These are phyloP conservation scores for Trichosporon ovoides DNA, from an alignment of 1,284 basidiomycete species.

Conservation along the genomic window DNA sequence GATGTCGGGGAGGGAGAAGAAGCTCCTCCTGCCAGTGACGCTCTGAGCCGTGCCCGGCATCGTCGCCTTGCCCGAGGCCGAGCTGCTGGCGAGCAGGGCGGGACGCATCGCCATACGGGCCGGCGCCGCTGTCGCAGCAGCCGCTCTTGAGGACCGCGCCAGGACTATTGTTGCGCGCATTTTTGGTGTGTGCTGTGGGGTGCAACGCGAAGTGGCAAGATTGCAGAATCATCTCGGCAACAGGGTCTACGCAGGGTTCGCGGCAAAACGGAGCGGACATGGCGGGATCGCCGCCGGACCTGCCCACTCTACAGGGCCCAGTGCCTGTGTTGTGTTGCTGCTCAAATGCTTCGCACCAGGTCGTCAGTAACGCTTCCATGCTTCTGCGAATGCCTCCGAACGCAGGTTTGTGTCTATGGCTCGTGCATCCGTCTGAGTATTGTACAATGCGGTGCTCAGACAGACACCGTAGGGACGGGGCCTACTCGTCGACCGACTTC, in stretches of 20 bases:
- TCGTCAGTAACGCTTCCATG: neutral
- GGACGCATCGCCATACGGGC: too few relatives aligned
- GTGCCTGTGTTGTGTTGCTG: too few relatives aligned
- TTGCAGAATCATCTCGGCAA: too few relatives aligned
- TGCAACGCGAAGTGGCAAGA: too few relatives aligned
- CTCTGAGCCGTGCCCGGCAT: neutral
- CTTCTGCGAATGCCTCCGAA: neutral
- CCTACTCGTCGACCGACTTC: slow-evolving; percentile 12
- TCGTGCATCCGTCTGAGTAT: slow-evolving; percentile 2
- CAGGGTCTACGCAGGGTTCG: neutral
- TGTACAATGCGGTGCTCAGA: neutral
- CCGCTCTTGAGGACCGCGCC: too few relatives aligned
- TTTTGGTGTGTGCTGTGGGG: too few relatives aligned
- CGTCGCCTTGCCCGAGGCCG: neutral
- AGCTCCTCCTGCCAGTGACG: slow-evolving; percentile 19
- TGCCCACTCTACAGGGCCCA: too few relatives aligned
- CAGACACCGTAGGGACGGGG: neutral
- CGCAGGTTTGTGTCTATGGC: neutral
- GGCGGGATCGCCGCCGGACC: neutral
- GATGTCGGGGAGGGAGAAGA: slow-evolving; percentile 48
- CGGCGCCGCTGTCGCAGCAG: too few relatives aligned
- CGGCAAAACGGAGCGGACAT: neutral
- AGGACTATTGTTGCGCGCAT: too few relatives aligned
- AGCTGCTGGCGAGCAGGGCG: too few relatives aligned
- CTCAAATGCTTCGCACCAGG: neutral